Evolutionary conservation across 2,329 filamentous ascomycete genomes (phyloP).

Genomic region (Meredithiella fracta): DNA sequence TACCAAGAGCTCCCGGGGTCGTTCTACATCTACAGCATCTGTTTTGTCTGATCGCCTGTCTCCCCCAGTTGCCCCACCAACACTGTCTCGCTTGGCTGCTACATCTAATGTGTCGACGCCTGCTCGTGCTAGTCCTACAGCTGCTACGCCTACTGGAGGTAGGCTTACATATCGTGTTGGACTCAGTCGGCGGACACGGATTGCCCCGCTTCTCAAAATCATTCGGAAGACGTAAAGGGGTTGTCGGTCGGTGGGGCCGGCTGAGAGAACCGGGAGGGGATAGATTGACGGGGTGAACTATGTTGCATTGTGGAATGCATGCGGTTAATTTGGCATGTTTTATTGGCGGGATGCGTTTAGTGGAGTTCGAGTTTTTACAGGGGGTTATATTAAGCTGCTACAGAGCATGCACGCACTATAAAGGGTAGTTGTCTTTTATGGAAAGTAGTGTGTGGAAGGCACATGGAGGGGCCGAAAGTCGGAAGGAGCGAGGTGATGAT

Average conservation of each 20-base stretch:
- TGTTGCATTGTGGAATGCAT: not conserved
- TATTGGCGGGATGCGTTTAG: not conserved
- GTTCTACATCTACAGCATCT: not conserved
- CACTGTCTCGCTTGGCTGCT: not conserved
- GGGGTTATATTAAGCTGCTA: not conserved
- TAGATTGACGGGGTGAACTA: not conserved
- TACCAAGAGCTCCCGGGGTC: not conserved
- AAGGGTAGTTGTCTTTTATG: not conserved
- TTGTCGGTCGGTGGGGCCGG: not conserved
- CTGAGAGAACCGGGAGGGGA: not conserved
- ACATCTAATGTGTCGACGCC: not conserved
- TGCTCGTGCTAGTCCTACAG: not conserved
- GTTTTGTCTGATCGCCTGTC: not conserved
- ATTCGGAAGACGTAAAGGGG: constrained; percentile 25
- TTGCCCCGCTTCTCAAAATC: constrained; percentile 35
- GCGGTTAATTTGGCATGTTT: not conserved
- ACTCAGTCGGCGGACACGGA: constrained; percentile 32
- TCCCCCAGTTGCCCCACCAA: not conserved
- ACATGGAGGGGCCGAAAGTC: constrained; percentile 9
- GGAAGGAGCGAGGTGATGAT: constrained; percentile 4
- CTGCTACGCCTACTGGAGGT: not conserved
- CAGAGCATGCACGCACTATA: constrained; percentile 2
- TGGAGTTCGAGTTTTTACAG: not conserved
- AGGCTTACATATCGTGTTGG: constrained; percentile 33
- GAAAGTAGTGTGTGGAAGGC: not conserved